Conservation (phyloP, 345 rosid species). For the Rhizophora mangle region DNA sequence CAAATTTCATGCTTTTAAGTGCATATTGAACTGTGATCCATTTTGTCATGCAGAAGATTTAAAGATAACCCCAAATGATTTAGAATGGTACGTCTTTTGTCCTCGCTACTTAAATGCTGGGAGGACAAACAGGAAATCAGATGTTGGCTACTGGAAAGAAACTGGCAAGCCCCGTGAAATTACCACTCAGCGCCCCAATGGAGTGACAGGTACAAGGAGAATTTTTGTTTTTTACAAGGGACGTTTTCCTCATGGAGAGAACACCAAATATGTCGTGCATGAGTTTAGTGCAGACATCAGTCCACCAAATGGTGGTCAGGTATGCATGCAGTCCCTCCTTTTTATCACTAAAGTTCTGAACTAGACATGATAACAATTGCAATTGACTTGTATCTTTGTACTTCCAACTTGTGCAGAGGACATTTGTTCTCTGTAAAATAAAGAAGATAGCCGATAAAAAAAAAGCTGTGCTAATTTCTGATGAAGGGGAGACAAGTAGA, state of each 20-base stretch:
- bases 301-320: neutral
- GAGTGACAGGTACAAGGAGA: neutral
- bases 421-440: slow-evolving; percentile 4
- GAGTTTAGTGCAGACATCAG: neutral
- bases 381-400: neutral
- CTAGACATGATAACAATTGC: neutral
- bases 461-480: too few species aligned
- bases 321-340: neutral
- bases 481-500: neutral
- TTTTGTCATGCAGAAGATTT: neutral
- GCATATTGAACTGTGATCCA: neutral
- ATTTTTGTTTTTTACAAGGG: neutral
- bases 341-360: too few species aligned
- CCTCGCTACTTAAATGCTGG: neutral
- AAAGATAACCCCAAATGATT: neutral
- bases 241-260: neutral
- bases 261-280: neutral
- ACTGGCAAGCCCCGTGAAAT: neutral
- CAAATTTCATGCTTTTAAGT: neutral
- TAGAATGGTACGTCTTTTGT: neutral
- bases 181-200: neutral
- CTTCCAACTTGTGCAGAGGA: neutral
- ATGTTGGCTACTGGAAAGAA: neutral
- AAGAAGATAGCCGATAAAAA: neutral
- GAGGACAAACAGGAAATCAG: neutral